Percentiles rank a stretch among this genome's conserved stretches.
These are phyloP conservation scores for Botrytis tulipae DNA, from an alignment of 2,329 filamentous ascomycete genomes.

Conservation along the genomic window DNA sequence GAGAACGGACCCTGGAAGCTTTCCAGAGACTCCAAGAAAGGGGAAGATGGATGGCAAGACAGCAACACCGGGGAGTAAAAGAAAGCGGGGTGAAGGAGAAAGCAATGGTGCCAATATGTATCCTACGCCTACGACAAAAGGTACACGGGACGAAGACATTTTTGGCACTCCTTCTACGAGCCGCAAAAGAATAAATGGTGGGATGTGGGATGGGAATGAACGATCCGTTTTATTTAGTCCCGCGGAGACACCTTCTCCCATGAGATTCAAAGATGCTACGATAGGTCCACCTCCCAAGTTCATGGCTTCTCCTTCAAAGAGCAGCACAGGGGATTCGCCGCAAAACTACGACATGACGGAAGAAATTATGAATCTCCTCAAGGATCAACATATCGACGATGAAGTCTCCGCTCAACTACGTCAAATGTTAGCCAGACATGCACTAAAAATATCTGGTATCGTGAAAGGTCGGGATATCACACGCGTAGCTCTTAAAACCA, in stretches of 20 bases:
- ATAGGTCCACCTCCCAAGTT: slow-evolving; percentile 26
- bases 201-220: slow-evolving; percentile 33
- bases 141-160: slow-evolving; percentile 27
- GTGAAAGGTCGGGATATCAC: slow-evolving; percentile 64
- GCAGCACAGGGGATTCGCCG: not conserved
- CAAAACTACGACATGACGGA: slow-evolving; percentile 42
- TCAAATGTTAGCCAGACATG: slow-evolving; percentile 52
- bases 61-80: slow-evolving; percentile 35
- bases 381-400: slow-evolving; percentile 43
- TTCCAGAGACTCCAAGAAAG: slow-evolving; percentile 35
- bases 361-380: slow-evolving; percentile 52
- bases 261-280: slow-evolving; percentile 27
- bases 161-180: slow-evolving; percentile 27
- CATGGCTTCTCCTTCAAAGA: slow-evolving; percentile 21
- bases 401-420: slow-evolving; percentile 43
- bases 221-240: slow-evolving; percentile 27
- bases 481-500: slow-evolving; percentile 58
- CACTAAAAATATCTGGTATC: slow-evolving; percentile 59
- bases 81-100: slow-evolving; percentile 30
- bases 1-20: slow-evolving; percentile 17
- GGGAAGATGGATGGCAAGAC: slow-evolving; percentile 24
- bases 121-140: slow-evolving; percentile 33
- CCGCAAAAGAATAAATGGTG: slow-evolving; percentile 24
- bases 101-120: slow-evolving; percentile 21
- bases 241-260: slow-evolving; percentile 33